Conservation (phyloP, 352 stramenopile genomes). For the Elongisporangium senticosum region DNA sequence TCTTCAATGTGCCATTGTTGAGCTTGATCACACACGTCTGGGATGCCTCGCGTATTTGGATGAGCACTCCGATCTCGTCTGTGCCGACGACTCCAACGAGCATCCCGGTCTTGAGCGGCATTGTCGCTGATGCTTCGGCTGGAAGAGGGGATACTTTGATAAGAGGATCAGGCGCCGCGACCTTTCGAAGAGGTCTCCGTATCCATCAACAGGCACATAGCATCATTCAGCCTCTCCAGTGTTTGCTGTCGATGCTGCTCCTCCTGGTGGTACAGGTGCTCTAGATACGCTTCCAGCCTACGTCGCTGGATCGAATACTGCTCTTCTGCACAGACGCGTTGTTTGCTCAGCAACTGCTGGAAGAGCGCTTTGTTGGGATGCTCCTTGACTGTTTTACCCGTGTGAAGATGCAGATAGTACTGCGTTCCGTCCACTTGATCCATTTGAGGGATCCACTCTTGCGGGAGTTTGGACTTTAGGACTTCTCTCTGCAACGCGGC, state of each 20-base stretch:
- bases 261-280: neutral
- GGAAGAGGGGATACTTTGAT: too few relatives aligned
- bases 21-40: constrained; percentile 72
- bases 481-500: constrained; percentile 33
- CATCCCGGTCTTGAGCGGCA: constrained; percentile 52
- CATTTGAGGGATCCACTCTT: constrained; percentile 41
- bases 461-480: constrained; percentile 20
- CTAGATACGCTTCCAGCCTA: neutral
- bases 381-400: constrained; percentile 20
- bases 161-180: neutral
- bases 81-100: constrained; percentile 47
- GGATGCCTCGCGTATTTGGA: constrained; percentile 52
- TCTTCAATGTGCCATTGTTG: constrained; percentile 51
- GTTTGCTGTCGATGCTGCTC: neutral
- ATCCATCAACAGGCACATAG: neutral
- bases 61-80: constrained; percentile 47
- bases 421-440: constrained; percentile 26
- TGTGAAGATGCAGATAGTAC: constrained; percentile 38
- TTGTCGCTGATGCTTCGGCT: neutral
- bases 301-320: neutral
- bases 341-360: constrained; percentile 24
- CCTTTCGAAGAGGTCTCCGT: neutral
- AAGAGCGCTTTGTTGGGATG: constrained; percentile 30
- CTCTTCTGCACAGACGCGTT: constrained; percentile 18
- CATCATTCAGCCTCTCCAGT: neutral